Base-by-base conservation (phyloP, 306 rosid genomes). In the Cercis canadensis region DNA sequence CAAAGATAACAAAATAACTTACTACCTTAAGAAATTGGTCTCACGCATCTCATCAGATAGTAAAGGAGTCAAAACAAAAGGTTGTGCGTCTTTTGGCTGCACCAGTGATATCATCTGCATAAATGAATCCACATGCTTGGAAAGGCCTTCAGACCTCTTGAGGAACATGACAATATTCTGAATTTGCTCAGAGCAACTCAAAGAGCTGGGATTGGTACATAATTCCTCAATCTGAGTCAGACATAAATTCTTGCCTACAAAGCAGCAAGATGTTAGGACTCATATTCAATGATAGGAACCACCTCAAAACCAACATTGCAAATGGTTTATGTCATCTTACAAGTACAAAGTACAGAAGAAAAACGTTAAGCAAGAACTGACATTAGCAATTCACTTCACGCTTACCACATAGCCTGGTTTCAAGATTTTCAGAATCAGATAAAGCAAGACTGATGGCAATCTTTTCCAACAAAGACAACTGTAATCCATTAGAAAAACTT, bases 121-220 rank as follows among this genome's bases (percentile, higher is more conserved):
- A 74, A 95, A 95, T 78, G 96, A 92, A 92, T 95, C 97, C 65
- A 92, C 85, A 56, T 82, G 87, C 89, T 86, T 85, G 69, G 99
- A 86, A 50, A 89, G 90, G 75, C 90, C 90, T 69, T 92, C 97
- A 19, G 90, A 86, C 78, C 83, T 85, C 77, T 85, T 94, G 69
- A 95, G 96, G 82, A 89, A 92, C 88, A 84, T 69, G 67, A 95
- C 75, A 62, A 92, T 75, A 53, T 76, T 79, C 57, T 91, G 92
- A 80, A 92, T 83, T 86, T 82, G 85, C 78, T 87, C 91, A 79
- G 87, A 81, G 57, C 69, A 87, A 72, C 82, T 74, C 74, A 85
- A 29, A 50, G 86, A 80, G 67, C 79, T 74, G 46, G 96, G 86
- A 75, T 81, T 89, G 33, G 78, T 84, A 76, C 88, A 85, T 80